phyloP scores from a whole-genome alignment of 176 grass and related monocot genomes.

The Carex cristatella region DNA sequence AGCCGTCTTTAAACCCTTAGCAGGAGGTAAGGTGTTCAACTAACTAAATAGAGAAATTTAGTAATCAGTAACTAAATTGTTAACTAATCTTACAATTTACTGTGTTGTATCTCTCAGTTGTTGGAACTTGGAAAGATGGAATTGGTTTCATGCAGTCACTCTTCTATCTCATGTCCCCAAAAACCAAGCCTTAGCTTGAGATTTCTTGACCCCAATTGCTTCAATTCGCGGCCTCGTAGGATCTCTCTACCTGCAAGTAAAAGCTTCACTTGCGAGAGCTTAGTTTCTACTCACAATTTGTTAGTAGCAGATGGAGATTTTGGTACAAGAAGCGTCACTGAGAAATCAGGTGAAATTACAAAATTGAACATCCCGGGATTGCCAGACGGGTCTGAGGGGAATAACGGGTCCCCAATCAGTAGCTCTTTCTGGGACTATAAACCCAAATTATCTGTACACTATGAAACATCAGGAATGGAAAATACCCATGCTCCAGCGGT shows the following conservation, averaged over 20 bases:
- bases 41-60: too few relatives aligned
- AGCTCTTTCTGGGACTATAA: constrained; percentile 85
- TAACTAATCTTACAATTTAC: not conserved
- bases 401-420: constrained; percentile 47
- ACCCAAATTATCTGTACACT: constrained; percentile 82
- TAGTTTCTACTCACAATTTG: constrained; percentile 25
- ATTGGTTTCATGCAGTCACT: constrained; percentile 52
- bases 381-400: constrained; percentile 34
- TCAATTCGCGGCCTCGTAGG: constrained; percentile 20
- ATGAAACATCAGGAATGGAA: constrained; percentile 60
- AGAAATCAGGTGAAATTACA: constrained; percentile 22
- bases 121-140: constrained; percentile 42
- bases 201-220: constrained; percentile 19
- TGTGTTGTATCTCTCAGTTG: constrained; percentile 23
- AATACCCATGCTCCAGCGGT: constrained; percentile 69
- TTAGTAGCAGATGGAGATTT: constrained; percentile 38
- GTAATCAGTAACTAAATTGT: not conserved
- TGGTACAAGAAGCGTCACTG: constrained; percentile 32
- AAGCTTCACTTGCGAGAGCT: constrained; percentile 18
- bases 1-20: not conserved
- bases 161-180: constrained; percentile 47
- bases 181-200: constrained; percentile 31
- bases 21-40: not conserved
- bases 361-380: constrained; percentile 66
- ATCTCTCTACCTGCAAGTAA: constrained; percentile 14